phyloP scores from a whole-genome alignment of 2,329 filamentous ascomycete genomes.

The Penicillium fuscoglaucum region DNA sequence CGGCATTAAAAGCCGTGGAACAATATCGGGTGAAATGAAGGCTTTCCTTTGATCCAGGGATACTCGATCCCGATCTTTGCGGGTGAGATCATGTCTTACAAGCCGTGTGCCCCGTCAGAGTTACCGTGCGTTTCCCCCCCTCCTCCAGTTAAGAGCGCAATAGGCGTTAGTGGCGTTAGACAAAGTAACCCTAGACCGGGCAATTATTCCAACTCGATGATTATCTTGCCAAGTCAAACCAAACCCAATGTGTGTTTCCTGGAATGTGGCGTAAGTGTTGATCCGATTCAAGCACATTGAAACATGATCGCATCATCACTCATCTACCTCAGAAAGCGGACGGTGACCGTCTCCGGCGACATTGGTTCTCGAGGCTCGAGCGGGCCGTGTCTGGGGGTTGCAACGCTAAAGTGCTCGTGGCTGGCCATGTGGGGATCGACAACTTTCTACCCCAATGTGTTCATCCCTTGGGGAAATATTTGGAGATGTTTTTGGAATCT shows the following conservation, averaged over 20 bases:
- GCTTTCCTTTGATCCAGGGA: not conserved
- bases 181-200: not conserved
- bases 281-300: not conserved
- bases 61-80: not conserved
- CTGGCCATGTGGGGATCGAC: conserved; percentile 18
- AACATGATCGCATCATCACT: conserved; percentile 3
- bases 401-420: conserved; percentile 11
- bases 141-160: not conserved
- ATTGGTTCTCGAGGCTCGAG: not conserved
- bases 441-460: not conserved
- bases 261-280: not conserved
- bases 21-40: not conserved
- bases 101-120: not conserved
- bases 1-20: not conserved
- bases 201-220: not conserved
- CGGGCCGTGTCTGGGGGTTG: conserved; percentile 2
- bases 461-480: not conserved
- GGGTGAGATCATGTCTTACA: not conserved
- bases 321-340: not conserved
- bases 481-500: not conserved
- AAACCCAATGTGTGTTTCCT: not conserved
- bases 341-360: conserved; percentile 6
- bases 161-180: not conserved
- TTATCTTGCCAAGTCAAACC: not conserved
- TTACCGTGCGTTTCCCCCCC: not conserved